phyloP scores from a whole-genome alignment of 805 yeast species.

The Candida incommunis region DNA sequence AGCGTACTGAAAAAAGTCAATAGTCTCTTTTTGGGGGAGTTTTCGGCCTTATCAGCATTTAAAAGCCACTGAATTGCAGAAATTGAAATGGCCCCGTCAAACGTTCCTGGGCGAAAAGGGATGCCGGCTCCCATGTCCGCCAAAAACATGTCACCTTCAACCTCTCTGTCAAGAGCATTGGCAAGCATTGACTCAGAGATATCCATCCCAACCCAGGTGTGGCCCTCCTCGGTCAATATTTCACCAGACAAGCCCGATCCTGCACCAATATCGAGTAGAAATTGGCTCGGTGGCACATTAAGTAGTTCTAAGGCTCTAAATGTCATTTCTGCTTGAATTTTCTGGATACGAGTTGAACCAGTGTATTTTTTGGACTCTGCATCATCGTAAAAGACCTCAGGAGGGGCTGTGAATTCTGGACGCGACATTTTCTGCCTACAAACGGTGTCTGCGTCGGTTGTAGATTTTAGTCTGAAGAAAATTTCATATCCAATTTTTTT shows the following conservation, averaged over 20 bases:
- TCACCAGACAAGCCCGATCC: slow-evolving; percentile 96
- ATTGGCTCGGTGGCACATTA: slow-evolving; percentile 53
- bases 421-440: slow-evolving; percentile 55
- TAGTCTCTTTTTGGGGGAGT: slow-evolving; percentile 74
- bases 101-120: slow-evolving; percentile 91
- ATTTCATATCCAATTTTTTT: not conserved
- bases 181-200: slow-evolving; percentile 94
- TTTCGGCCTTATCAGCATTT: slow-evolving; percentile 75
- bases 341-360: slow-evolving; percentile 89
- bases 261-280: slow-evolving; percentile 84
- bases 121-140: slow-evolving; percentile 90
- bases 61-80: slow-evolving; percentile 97
- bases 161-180: slow-evolving; percentile 80
- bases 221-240: slow-evolving; percentile 85
- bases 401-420: slow-evolving; percentile 94
- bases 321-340: slow-evolving; percentile 96
- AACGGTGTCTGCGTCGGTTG: no score
- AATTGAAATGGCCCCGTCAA: slow-evolving; percentile 91
- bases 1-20: slow-evolving; percentile 75
- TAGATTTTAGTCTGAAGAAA: slow-evolving; percentile 2
- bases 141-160: slow-evolving; percentile 84
- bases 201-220: slow-evolving; percentile 92
- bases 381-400: slow-evolving; percentile 89
- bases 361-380: slow-evolving; percentile 84
- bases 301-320: slow-evolving; percentile 79